phyloP scores from a whole-genome alignment of 805 yeast species.

The Saccharomycopsis schoenii region DNA sequence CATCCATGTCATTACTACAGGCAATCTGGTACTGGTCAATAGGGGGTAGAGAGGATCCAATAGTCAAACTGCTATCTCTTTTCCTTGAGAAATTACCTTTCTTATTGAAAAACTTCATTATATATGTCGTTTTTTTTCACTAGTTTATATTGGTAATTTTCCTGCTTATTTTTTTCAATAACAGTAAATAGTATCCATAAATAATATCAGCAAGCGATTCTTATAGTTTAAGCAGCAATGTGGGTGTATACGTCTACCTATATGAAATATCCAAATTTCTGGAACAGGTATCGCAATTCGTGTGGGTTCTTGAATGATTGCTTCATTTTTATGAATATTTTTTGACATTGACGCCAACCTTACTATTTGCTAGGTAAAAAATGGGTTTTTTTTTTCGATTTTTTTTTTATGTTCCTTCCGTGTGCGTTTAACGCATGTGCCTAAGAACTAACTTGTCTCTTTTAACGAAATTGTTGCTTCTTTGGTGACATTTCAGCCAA shows the following conservation, averaged over 20 bases:
- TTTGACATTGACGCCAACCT: too few species aligned
- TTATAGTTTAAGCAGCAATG: not conserved
- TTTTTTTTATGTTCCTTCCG: too few species aligned
- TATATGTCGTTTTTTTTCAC: too few species aligned
- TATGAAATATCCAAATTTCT: not conserved
- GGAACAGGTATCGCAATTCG: not conserved
- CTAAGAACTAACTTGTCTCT: too few species aligned
- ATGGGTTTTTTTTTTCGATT: too few species aligned
- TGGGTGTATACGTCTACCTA: not conserved
- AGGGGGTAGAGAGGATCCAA: conserved; percentile 14
- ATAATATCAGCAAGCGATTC: not conserved
- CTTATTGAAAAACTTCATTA: not conserved
- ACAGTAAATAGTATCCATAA: not conserved
- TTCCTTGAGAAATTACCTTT: not conserved
- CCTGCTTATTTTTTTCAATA: not conserved
- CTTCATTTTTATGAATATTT: not conserved
- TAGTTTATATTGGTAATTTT: not conserved
- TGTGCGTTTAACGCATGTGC: too few species aligned
- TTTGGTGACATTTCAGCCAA: too few species aligned
- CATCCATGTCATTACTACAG: not conserved
- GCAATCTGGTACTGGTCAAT: conserved; percentile 15
- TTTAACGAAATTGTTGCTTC: too few species aligned
- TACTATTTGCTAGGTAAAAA: too few species aligned
- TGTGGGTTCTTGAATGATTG: not conserved
- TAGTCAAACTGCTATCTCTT: not conserved